Base-by-base conservation (phyloP, 768 basidiomycete species). In the Paxillus involutus region DNA sequence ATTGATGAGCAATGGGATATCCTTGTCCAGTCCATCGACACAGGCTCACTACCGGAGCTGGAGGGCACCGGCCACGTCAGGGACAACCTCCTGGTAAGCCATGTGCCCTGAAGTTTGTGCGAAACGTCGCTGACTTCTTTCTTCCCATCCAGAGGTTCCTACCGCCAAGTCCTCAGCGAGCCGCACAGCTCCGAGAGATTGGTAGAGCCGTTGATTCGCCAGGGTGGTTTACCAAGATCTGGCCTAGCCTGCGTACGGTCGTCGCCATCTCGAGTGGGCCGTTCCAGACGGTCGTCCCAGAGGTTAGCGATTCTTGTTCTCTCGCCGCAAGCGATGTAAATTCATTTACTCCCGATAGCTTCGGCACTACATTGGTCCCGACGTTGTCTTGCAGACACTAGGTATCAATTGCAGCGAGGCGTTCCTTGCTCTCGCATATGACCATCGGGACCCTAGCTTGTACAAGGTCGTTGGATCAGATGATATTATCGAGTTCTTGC, bases 391-490 rank as follows among this genome's bases (percentile, higher is more conserved):
- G 33, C 58, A 48, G 16, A 57, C 62, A 2, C 37, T 64, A 24
- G 60, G 64, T 2, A 59, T 68, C 51, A 61, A 56, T 19, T 60
- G 60, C 35, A 66, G 62, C 52, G 60, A 64, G 46, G 57, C 60
- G 2, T 61, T 64, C 48, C 47, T 68, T 16, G 59, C 60, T 6
- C 53, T 64, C 30, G 60, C 51, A 13, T 63, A 64, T n/a, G 59
- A 64, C n/a, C 45, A 57, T 30, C 60, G 58, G 32, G 65, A 69
- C 17, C 44, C 59, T 1, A 64, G 46, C 45, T 43, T 62, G 40
- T 58, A 64, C 53, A 66, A 66, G 33, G 51, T 62, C 8, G 56
- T 66, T 11, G 58, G 59, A 13, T 68, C 62, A 9, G 57, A 66
- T 26, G 67, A 68, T 14, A 60, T 62, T 19, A 50, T 66, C 3